These are phyloP conservation scores for Pichia paraexigua DNA, from an alignment of 805 yeast species.

Conservation along the genomic window DNA sequence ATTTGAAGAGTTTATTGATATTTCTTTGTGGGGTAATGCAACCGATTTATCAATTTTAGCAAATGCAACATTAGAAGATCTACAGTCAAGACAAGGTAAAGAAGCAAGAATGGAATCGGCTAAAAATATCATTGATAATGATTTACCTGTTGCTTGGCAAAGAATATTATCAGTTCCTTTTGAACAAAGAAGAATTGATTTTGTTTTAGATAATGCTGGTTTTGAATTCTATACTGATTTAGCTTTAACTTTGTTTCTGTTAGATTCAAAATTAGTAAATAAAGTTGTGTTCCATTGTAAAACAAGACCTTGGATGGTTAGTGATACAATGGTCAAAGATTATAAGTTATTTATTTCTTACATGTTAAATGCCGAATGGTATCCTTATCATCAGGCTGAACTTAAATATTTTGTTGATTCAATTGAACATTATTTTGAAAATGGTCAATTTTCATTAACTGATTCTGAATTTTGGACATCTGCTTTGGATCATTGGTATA, in stretches of 20 bases:
- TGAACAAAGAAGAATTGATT: conserved; percentile 52
- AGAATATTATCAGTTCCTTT: conserved; percentile 26
- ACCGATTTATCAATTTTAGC: conserved; percentile 88
- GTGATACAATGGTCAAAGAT: conserved; percentile 88
- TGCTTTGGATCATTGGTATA: conserved; percentile 64
- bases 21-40: conserved; percentile 97
- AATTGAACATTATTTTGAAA: conserved; percentile 34
- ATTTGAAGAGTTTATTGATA: conserved; percentile 77
- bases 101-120: conserved; percentile 78
- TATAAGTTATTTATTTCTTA: conserved; percentile 51
- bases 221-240: conserved; percentile 91
- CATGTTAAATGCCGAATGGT: conserved; percentile 43
- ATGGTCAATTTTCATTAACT: conserved; percentile 42
- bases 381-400: conserved; percentile 40
- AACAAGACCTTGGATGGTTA: conserved; percentile 93
- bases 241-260: conserved; percentile 51
- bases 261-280: conserved; percentile 61
- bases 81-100: conserved; percentile 85
- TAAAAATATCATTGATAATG: conserved; percentile 69
- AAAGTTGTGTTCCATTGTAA: conserved; percentile 79
- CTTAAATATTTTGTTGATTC: conserved; percentile 41
- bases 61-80: conserved; percentile 82
- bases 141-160: conserved; percentile 61
- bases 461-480: conserved; percentile 85
- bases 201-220: conserved; percentile 89